Conservation (phyloP, 225 moss, liverwort and hornwort species). For the Marchantia paleacea region DNA sequence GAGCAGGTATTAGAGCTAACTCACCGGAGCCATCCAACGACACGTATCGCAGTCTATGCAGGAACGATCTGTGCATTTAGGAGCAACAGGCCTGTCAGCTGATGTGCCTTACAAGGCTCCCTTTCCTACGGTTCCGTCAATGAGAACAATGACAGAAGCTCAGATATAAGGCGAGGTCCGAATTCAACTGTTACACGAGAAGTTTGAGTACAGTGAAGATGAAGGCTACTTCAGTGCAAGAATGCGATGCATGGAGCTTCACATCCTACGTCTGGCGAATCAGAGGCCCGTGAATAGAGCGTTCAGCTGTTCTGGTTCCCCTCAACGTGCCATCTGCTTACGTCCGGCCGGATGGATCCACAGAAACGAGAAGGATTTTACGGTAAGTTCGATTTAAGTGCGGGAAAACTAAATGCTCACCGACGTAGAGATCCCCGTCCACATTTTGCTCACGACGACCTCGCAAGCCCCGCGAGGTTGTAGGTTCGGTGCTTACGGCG, state of each 20-base stretch:
- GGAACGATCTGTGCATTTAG: constrained; percentile 57
- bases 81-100: background rate
- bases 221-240: background rate
- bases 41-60: constrained; percentile 94
- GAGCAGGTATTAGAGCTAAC: background rate
- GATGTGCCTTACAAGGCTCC: background rate
- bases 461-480: constrained; percentile 19
- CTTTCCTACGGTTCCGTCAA: background rate
- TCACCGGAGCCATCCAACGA: constrained; percentile 87
- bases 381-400: background rate
- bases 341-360: background rate
- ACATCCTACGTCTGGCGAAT: background rate
- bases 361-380: background rate
- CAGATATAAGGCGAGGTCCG: background rate
- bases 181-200: background rate
- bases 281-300: background rate
- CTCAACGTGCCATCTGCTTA: background rate
- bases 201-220: background rate
- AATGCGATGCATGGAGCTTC: background rate
- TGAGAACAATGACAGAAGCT: background rate
- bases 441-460: constrained; percentile 43
- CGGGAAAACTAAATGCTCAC: constrained; percentile 14
- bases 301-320: background rate
- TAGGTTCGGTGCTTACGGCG: constrained; percentile 29
- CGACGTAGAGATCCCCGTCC: constrained; percentile 51